Evolutionary conservation across 2,329 filamentous ascomycete species (phyloP), one percentile per base, ranked within the genome.

Genomic region (Epichloe gansuensis): DNA sequence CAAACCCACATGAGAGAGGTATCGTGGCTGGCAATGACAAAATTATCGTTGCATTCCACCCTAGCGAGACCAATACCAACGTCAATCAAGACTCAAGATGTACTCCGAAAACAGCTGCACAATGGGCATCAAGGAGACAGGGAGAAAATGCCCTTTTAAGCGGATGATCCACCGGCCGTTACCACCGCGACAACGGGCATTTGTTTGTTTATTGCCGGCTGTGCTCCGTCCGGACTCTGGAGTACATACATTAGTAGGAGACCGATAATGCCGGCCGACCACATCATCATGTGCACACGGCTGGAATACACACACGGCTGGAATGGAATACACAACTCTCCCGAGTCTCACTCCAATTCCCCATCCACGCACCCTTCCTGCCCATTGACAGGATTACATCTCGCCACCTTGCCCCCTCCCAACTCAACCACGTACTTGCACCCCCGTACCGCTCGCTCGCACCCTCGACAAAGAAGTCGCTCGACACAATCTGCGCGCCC

Each of bases 401-500:
- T 52, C 48, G 60, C 66, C 1, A 60, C 55, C 51, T 54, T 61
- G 5, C 61, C 57, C 0, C 54, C 58, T 1, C 48, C 54, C 28
- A 66, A 12, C 45, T 57, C 51, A 42, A 59, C 58, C 2, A 61
- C 60, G 57, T 75, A 77, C 54, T 76, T 73, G 56, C 70, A 71
- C 67, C 68, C 67, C 71, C 51, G 12, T 52, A 77, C 31, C 74
- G 63, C 46, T 68, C 64, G 45, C 67, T 69, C 72, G 74, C 70
- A 0, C 74, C 74, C 56, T 70, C 72, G 1, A 59, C 65, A 6
- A 73, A 73, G 52, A 69, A 77, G 56, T 77, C 74, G 0, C 73
- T 76, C 35, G 69, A 73, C 2, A 76, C 71, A 52, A 77, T 65
- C 57, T 76, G 75, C 28, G 74, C 74, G 6, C 73, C 74, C 46